phyloP scores from a whole-genome alignment of 2,329 filamentous ascomycete species.

The Atkinsonella texensis region DNA sequence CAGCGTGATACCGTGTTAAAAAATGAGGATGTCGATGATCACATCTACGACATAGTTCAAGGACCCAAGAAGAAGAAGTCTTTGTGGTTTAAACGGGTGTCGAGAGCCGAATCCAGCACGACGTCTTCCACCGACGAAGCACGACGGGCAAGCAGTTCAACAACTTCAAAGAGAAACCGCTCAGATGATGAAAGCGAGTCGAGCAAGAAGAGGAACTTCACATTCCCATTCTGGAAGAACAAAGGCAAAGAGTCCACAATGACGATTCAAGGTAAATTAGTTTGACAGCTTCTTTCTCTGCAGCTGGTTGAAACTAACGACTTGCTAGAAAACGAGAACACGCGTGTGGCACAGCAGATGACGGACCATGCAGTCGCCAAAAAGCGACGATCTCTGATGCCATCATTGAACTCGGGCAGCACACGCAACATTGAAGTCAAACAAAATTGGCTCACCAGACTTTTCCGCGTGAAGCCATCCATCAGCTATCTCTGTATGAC shows the following conservation, averaged over 20 bases:
- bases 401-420: slow-evolving; percentile 23
- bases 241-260: slow-evolving; percentile 32
- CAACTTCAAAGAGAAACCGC: slow-evolving; percentile 8
- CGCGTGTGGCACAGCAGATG: slow-evolving; percentile 5
- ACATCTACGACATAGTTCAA: slow-evolving; percentile 8
- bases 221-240: slow-evolving; percentile 43
- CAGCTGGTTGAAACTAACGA: neutral
- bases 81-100: slow-evolving; percentile 39
- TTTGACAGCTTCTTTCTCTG: neutral
- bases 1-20: slow-evolving; percentile 11
- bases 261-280: slow-evolving; percentile 29
- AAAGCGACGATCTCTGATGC: slow-evolving; percentile 16
- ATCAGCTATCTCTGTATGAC: slow-evolving; percentile 63
- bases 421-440: slow-evolving; percentile 51
- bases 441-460: slow-evolving; percentile 78
- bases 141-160: slow-evolving; percentile 2
- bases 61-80: slow-evolving; percentile 31
- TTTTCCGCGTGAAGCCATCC: slow-evolving; percentile 82
- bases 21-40: slow-evolving; percentile 10
- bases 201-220: slow-evolving; percentile 40
- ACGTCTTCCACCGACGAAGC: neutral
- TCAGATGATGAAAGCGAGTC: slow-evolving; percentile 12
- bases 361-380: neutral
- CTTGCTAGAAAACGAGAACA: neutral
- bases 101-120: slow-evolving; percentile 22